Evolutionary conservation across 1,284 basidiomycete species (phyloP).

Genomic region (Paramarasmius palmivorus): DNA sequence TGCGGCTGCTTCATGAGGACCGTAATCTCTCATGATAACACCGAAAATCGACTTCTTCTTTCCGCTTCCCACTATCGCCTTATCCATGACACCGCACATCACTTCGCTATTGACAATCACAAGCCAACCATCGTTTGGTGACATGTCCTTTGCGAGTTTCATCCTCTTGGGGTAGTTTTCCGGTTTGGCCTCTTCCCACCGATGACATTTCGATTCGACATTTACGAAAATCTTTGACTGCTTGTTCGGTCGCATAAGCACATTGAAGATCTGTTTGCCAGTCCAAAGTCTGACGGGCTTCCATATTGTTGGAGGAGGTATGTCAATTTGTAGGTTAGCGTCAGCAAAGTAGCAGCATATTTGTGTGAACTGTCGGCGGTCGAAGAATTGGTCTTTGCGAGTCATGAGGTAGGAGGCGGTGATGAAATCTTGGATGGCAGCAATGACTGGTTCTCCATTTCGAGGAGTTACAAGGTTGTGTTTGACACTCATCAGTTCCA

Average conservation of each 20-base stretch:
- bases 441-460: slow-evolving; percentile 98
- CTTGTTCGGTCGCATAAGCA: slow-evolving; percentile 95
- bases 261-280: slow-evolving; percentile 97
- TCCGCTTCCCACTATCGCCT: slow-evolving; percentile 96
- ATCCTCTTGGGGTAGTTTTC: slow-evolving; percentile 59
- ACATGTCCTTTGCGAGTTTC: slow-evolving; percentile 78
- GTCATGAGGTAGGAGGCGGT: slow-evolving; percentile 97
- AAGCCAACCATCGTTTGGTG: slow-evolving; percentile 97
- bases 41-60: slow-evolving; percentile 99
- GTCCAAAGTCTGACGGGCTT: slow-evolving; percentile 96
- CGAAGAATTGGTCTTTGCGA: slow-evolving; percentile 90
- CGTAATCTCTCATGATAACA: slow-evolving; percentile 97
- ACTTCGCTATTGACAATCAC: slow-evolving; percentile 98
- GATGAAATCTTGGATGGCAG: slow-evolving; percentile 98
- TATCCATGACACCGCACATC: slow-evolving; percentile 99
- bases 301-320: slow-evolving; percentile 93
- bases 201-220: slow-evolving; percentile 95
- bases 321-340: slow-evolving; percentile 89
- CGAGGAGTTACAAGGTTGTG: slow-evolving; percentile 97
- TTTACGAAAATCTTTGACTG: slow-evolving; percentile 86
- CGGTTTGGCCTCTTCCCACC: slow-evolving; percentile 80
- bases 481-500: slow-evolving; percentile 98
- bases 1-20: slow-evolving; percentile 89
- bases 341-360: slow-evolving; percentile 96
- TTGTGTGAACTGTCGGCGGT: slow-evolving; percentile 94